Percentiles rank a stretch among this genome's conserved stretches.
Conservation (phyloP, 2,329 filamentous ascomycete species). For the Coniochaeta ligniaria region DNA sequence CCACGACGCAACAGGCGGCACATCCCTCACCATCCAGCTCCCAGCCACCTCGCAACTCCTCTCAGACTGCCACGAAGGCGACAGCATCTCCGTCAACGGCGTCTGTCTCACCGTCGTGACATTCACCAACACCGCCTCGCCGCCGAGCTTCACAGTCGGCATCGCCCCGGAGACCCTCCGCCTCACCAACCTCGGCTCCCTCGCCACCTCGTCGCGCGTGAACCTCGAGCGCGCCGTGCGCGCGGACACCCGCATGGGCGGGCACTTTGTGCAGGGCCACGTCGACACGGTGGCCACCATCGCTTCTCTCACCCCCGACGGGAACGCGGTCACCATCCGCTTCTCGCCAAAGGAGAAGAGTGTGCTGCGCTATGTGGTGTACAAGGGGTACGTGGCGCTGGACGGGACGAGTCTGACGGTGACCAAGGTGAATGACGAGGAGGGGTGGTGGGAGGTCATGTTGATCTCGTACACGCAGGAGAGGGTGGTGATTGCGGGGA, state of each 20-base stretch:
- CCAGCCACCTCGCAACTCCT: constrained; percentile 64
- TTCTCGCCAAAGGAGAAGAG: constrained; percentile 63
- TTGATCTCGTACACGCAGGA: constrained; percentile 95
- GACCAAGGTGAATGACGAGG: constrained; percentile 72
- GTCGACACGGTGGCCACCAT: constrained; percentile 86
- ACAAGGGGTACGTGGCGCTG: constrained; percentile 92
- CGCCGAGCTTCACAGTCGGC: constrained; percentile 73
- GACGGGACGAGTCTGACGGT: constrained; percentile 94
- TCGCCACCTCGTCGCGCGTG: constrained; percentile 60
- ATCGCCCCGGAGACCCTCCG: constrained; percentile 93
- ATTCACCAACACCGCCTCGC: constrained; percentile 27
- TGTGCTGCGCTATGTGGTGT: constrained; percentile 81
- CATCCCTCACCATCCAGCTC: constrained; percentile 79
- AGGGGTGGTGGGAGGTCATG: constrained; percentile 93
- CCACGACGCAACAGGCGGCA: constrained; percentile 79
- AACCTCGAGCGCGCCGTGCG: constrained; percentile 94
- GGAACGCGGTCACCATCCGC: constrained; percentile 83
- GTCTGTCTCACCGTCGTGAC: constrained; percentile 84
- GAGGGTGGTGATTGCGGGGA: constrained; percentile 74
- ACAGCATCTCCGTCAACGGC: constrained; percentile 93
- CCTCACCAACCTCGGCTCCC: constrained; percentile 82
- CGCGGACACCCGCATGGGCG: constrained; percentile 90
- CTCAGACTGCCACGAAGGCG: constrained; percentile 74
- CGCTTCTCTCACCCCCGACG: constrained; percentile 65
- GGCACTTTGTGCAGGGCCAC: constrained; percentile 96